Conservation (phyloP, 2,329 filamentous ascomycete species). For the Botrytis hyacinthi region DNA sequence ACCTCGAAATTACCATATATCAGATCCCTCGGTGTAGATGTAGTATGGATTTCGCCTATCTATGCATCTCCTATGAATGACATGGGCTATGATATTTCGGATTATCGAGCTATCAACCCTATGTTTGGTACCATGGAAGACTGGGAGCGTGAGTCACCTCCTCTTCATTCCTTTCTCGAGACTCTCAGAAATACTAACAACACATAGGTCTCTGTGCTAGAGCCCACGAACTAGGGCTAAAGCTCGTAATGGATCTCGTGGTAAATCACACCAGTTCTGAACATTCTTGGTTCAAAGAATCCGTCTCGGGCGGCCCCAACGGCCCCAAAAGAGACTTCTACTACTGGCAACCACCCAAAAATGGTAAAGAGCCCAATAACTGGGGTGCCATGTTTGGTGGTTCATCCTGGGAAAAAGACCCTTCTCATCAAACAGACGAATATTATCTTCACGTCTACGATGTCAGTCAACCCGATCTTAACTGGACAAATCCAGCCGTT, state of each 20-base stretch:
- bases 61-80: slow-evolving; percentile 64
- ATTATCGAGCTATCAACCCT: slow-evolving; percentile 65
- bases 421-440: slow-evolving; percentile 45
- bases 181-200: not conserved
- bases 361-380: slow-evolving; percentile 45
- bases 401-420: slow-evolving; percentile 53
- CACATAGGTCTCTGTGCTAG: slow-evolving; percentile 50
- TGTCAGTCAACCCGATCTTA: slow-evolving; percentile 70
- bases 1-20: slow-evolving; percentile 62
- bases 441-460: slow-evolving; percentile 64
- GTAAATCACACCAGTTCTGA: slow-evolving; percentile 63
- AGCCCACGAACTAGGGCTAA: slow-evolving; percentile 59
- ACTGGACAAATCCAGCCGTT: slow-evolving; percentile 69
- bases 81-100: slow-evolving; percentile 71
- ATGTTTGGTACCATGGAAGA: slow-evolving; percentile 67
- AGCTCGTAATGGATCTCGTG: slow-evolving; percentile 69
- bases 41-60: slow-evolving; percentile 67
- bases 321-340: slow-evolving; percentile 58
- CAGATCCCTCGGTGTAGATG: slow-evolving; percentile 57
- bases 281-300: slow-evolving; percentile 58
- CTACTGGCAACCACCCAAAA: slow-evolving; percentile 54
- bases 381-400: slow-evolving; percentile 41
- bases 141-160: slow-evolving; percentile 48
- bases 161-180: not conserved
- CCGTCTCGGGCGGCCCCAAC: slow-evolving; percentile 47